Evolutionary conservation across 2,329 filamentous ascomycete species (phyloP), one percentile per base, ranked within the genome.

Genomic region (Colletotrichum nymphaeae): DNA sequence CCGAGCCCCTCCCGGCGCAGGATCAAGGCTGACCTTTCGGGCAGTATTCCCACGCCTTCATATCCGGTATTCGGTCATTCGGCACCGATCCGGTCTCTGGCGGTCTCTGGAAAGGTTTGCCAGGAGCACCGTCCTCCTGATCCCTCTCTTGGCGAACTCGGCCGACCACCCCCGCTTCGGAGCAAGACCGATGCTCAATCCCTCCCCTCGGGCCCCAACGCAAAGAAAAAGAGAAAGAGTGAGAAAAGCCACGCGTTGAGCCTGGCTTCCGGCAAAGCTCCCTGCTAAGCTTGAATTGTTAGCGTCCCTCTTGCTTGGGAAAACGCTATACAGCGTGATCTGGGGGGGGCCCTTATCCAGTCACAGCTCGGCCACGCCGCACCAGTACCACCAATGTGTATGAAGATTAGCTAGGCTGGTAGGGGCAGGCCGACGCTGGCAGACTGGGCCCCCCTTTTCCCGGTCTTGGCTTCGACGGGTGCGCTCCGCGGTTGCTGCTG

Each of bases 231-330:
- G 16, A 42, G 16, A 19, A 5, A 42, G 37, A 42, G 37, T 7
- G 16, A 42, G 16, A 53, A n/a, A 59, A 60, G 68, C 63, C 68
- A 60, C 63, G 32, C 30, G 52, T 28, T 53, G 52, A 37, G 58
- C 66, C 66, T 64, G 55, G 37, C 60, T 57, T 60, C 67, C 62
- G 56, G 59, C 59, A 12, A 30, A 14, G 12, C 32, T 57, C 35
- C 52, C 30, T 57, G 67, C 67, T 65, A 66, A 70, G 71, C 71
- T 73, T 73, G 67, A 71, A 62, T 57, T 63, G 28, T 60, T 73
- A 66, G 71, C 71, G 71, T 73, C 35, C 71, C 55, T 70, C 46
- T 28, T 60, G 56, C 67, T 42, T 52, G 70, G 60, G 32, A 65
- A 46, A 12, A 46, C 7, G 60, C 24, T 8, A 37, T 69, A 32